Percentiles rank a stretch among this genome's conserved stretches.
Conservation (phyloP, 2,329 filamentous ascomycete species). For the Hypoxylon sp. region DNA sequence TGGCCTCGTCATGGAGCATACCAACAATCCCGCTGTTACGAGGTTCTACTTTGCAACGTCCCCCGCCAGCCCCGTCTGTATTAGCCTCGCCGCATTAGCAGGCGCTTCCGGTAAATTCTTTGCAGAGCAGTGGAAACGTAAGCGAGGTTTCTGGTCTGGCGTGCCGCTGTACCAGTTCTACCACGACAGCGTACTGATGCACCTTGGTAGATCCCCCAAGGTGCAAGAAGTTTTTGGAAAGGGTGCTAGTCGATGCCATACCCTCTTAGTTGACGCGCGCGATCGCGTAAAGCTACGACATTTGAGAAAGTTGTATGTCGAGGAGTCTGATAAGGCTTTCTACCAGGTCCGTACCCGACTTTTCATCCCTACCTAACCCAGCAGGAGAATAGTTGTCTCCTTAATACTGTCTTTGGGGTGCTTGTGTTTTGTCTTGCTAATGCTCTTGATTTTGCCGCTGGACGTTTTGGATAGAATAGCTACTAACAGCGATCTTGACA, state of each 20-base stretch:
- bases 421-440: background rate
- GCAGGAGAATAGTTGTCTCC: conserved; percentile 1
- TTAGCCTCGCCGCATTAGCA: conserved; percentile 34
- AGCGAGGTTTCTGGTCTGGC: conserved; percentile 42
- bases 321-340: conserved; percentile 40
- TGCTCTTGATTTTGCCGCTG: background rate
- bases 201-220: conserved; percentile 41
- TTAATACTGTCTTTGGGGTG: background rate
- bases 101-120: conserved; percentile 40
- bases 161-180: conserved; percentile 41
- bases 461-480: conserved; percentile 2
- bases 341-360: conserved; percentile 37
- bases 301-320: conserved; percentile 31
- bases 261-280: conserved; percentile 36
- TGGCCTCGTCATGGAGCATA: conserved; percentile 26
- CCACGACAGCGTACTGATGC: conserved; percentile 42
- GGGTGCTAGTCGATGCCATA: conserved; percentile 37
- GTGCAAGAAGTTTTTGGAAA: conserved; percentile 40
- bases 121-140: conserved; percentile 42
- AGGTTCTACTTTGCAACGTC: conserved; percentile 39
- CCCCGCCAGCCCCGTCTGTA: conserved; percentile 38
- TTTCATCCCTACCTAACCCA: background rate
- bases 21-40: conserved; percentile 39
- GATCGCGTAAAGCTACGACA: conserved; percentile 35
- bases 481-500: conserved; percentile 19